These are phyloP conservation scores for Paraphoma sp. DNA, from an alignment of 2,329 filamentous ascomycete species.

Conservation along the genomic window DNA sequence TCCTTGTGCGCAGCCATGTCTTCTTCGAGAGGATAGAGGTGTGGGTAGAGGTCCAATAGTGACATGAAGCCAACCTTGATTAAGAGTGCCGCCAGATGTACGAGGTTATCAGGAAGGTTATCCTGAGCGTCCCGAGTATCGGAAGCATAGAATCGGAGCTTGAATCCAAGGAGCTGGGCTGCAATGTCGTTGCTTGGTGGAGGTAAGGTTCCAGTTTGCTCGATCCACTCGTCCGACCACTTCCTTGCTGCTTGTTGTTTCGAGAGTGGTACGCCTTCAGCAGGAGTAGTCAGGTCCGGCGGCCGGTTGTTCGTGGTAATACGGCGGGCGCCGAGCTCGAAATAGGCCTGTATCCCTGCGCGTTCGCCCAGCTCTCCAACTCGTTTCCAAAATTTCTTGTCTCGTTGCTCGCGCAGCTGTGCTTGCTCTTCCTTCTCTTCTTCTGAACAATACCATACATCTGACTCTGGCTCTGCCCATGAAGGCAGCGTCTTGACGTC, in stretches of 20 bases:
- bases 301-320: conserved; percentile 54
- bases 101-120: conserved; percentile 85
- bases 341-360: conserved; percentile 81
- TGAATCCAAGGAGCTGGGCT: conserved; percentile 95
- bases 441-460: conserved; percentile 68
- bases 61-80: conserved; percentile 99
- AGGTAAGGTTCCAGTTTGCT: conserved; percentile 79
- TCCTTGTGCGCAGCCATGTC: conserved; percentile 78
- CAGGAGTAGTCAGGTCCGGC: conserved; percentile 38
- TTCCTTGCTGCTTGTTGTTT: conserved; percentile 53
- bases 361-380: conserved; percentile 65
- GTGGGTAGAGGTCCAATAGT: conserved; percentile 85
- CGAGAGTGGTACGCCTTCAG: conserved; percentile 21
- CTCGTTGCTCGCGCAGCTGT: conserved; percentile 67
- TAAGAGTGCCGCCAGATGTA: conserved; percentile 87
- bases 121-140: conserved; percentile 76
- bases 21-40: conserved; percentile 85
- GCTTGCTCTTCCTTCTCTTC: conserved; percentile 70
- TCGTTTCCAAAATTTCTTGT: conserved; percentile 79
- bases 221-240: conserved; percentile 71
- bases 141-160: conserved; percentile 92
- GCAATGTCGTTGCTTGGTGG: conserved; percentile 88
- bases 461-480: conserved; percentile 81
- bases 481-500: conserved; percentile 74
- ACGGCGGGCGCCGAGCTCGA: conserved; percentile 80